phyloP scores from a whole-genome alignment of 768 basidiomycete genomes.

The Piloderma croceum region DNA sequence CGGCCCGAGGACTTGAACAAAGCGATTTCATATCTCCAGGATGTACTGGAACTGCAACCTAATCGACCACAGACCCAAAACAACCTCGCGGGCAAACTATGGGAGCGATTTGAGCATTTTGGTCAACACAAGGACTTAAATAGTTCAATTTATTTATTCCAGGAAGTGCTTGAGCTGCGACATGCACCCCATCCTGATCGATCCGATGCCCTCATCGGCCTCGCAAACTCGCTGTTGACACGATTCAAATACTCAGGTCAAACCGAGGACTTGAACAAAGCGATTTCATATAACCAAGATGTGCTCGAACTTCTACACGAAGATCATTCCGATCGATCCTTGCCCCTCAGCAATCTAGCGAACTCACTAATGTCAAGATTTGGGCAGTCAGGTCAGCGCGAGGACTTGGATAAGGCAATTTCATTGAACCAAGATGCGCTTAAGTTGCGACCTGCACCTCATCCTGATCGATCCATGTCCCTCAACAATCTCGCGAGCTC shows the following conservation, averaged over 20 bases:
- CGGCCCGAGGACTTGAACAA: too few relatives aligned
- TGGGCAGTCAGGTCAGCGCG: too few relatives aligned
- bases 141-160: too few relatives aligned
- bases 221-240: conserved; percentile 6
- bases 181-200: too few relatives aligned
- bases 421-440: too few relatives aligned
- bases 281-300: conserved; percentile 10
- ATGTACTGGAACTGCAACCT: conserved; percentile 1
- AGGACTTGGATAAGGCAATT: too few relatives aligned
- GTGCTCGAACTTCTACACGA: conserved; percentile 9
- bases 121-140: conserved; percentile 4
- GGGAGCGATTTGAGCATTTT: conserved; percentile 6
- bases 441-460: too few relatives aligned
- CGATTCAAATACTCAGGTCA: conserved; percentile 18
- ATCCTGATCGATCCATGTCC: conserved; percentile 6
- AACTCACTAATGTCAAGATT: too few relatives aligned
- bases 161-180: too few relatives aligned
- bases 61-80: conserved; percentile 5
- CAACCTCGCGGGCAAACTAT: conserved; percentile 8
- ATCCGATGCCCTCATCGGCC: conserved; percentile 7
- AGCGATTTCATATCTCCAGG: too few relatives aligned
- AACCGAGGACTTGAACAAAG: conserved; percentile 13
- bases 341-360: conserved; percentile 12
- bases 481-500: conserved; percentile 7
- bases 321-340: conserved; percentile 1